These are phyloP conservation scores for Schizochytrium sp. DNA, from an alignment of 108 stramenopile species.

Conservation along the genomic window DNA sequence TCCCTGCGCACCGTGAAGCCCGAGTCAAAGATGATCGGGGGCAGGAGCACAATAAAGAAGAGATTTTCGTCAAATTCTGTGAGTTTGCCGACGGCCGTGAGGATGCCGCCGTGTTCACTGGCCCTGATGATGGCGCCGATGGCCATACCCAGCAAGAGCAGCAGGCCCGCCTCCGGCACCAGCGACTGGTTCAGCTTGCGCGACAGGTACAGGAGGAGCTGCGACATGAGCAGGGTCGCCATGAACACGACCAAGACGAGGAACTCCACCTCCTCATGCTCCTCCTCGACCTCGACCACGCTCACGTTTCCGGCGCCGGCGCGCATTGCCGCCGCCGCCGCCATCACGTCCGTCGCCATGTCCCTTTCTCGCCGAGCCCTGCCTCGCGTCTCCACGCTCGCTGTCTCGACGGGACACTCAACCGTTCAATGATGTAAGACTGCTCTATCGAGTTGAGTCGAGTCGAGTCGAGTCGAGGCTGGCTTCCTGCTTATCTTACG, in stretches of 20 bases:
- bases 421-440: too few species aligned
- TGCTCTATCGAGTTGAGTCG: too few species aligned
- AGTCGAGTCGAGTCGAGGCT: too few species aligned
- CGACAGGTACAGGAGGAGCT: not conserved
- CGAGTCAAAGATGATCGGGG: conserved; percentile 76
- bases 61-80: conserved; percentile 54
- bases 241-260: not conserved
- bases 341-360: too few species aligned
- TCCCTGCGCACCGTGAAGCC: conserved; percentile 57
- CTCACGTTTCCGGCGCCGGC: not conserved
- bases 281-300: not conserved
- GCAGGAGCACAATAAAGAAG: conserved; percentile 69
- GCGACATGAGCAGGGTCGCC: not conserved
- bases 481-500: too few species aligned
- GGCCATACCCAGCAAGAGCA: conserved; percentile 51
- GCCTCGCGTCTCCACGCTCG: too few species aligned
- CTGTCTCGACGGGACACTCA: too few species aligned
- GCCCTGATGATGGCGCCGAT: conserved; percentile 46
- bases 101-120: conserved; percentile 23
- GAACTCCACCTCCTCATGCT: conserved; percentile 14
- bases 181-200: conserved; percentile 24
- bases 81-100: conserved; percentile 24
- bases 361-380: too few species aligned
- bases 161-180: conserved; percentile 65
- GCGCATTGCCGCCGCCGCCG: not conserved